Base-by-base conservation (phyloP, 1,139 yeast genomes). In the Lodderomyces orthopsilosis region DNA sequence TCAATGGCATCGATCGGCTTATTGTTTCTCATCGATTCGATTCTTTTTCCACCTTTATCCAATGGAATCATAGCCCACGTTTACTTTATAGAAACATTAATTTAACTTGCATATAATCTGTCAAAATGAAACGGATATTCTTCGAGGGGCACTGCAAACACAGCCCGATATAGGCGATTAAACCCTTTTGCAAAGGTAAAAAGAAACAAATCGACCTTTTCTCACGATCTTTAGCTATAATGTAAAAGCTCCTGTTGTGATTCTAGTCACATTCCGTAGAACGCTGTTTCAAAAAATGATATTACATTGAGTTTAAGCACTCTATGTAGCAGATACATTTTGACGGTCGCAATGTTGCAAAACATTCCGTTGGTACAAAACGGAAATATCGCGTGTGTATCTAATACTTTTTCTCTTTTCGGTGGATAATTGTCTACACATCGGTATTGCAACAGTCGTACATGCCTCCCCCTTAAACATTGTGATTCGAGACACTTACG, bases 301-400 rank as follows among this genome's bases (percentile, higher is more conserved):
- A n/a, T n/a, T n/a, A n/a, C n/a, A n/a, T n/a, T n/a, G n/a, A n/a
- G 24, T 9, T 22, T 22, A 9, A 22, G 24, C 24, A 22, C 24
- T 22, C 24, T 22, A n/a, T n/a, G n/a, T n/a, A n/a, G 24, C 24
- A 22, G 9, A 22, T 22, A 22, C 24, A 22, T 22, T 22, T 9
- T 9, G 9, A 22, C 9, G n/a, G n/a, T n/a, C n/a, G n/a, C n/a
- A n/a, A n/a, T 21, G 27, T 24, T 24, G 27, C 27, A 24, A 24
- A 24, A 27, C 32, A 27, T 27, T 27, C 32, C 32, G 32, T 27
- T n/a, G 32, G 32, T 27, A 27, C 32, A 15, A 30, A 30, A 30
- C 34, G 34, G 34, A 30, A 14, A 14, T 30, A 30, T 30, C 34
- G 18, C 34, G 34, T 30, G n/a, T 10, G 12, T 27, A 7, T 4